Evolutionary conservation across 1,139 yeast species (phyloP).

Genomic region (Kodamaea plutei): DNA sequence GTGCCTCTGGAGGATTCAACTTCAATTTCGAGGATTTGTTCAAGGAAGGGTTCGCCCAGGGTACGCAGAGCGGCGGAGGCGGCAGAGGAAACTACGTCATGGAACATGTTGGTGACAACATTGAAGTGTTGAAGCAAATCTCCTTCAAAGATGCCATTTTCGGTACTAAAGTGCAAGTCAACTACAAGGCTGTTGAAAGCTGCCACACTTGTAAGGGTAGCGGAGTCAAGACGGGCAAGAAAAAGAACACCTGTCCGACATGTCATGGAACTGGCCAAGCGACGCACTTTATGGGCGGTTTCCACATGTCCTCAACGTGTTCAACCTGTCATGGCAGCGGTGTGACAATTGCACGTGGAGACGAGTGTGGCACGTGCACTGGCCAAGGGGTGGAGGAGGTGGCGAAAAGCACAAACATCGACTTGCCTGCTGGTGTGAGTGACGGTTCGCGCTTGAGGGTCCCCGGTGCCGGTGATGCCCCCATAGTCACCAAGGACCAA

Average conservation of each 20-base stretch:
- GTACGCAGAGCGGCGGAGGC: slow-evolving; percentile 34
- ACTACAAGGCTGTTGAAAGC: slow-evolving; percentile 69
- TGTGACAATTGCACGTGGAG: slow-evolving; percentile 61
- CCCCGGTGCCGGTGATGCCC: slow-evolving; percentile 90
- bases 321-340: slow-evolving; percentile 86
- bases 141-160: slow-evolving; percentile 84
- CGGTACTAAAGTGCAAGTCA: slow-evolving; percentile 66
- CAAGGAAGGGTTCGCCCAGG: slow-evolving; percentile 65
- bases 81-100: slow-evolving; percentile 48
- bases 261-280: slow-evolving; percentile 95
- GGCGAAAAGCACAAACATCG: slow-evolving; percentile 67
- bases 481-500: slow-evolving; percentile 62
- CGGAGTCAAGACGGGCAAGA: slow-evolving; percentile 76
- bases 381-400: slow-evolving; percentile 83
- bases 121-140: slow-evolving; percentile 73
- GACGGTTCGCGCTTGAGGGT: slow-evolving; percentile 86
- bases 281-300: slow-evolving; percentile 86
- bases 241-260: slow-evolving; percentile 73
- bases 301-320: slow-evolving; percentile 96
- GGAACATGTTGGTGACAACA: slow-evolving; percentile 85
- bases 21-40: slow-evolving; percentile 85
- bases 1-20: slow-evolving; percentile 37
- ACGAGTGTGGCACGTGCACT: slow-evolving; percentile 76
- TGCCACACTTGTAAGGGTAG: slow-evolving; percentile 81
- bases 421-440: slow-evolving; percentile 82